A percentile compares a stretch with the other conserved stretches of the same genome.
Evolutionary conservation across 768 basidiomycete genomes (phyloP).

Genomic region (Trichaptum fuscoviolaceum): DNA sequence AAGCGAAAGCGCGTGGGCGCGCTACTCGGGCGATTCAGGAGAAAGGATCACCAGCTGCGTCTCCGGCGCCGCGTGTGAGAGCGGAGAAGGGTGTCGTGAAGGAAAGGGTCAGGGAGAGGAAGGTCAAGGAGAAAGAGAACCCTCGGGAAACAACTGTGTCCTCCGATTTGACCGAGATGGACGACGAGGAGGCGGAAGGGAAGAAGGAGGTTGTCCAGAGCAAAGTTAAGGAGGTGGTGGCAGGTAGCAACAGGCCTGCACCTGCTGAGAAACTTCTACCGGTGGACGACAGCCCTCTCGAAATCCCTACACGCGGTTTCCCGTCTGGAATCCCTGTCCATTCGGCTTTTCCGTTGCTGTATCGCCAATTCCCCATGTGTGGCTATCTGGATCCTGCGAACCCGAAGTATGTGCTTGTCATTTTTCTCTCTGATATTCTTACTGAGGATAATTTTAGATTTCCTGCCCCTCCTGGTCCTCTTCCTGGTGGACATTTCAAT

Average conservation of each 20-base stretch:
- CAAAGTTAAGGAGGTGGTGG: neutral
- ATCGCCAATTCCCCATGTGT: conserved; percentile 65
- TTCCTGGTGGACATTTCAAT: conserved; percentile 47
- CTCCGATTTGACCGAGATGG: neutral
- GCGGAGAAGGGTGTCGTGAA: neutral
- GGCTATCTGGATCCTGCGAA: conserved; percentile 42
- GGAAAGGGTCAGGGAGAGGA: neutral
- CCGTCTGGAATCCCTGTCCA: conserved; percentile 44
- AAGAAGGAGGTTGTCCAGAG: neutral
- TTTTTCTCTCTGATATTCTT: conserved; percentile 4
- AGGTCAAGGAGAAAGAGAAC: neutral
- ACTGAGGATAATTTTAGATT: conserved; percentile 4
- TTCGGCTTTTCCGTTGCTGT: conserved; percentile 53
- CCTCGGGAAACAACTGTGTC: neutral
- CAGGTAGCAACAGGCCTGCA: neutral
- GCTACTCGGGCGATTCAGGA: neutral
- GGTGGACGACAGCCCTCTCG: neutral
- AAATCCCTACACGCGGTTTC: conserved; percentile 23
- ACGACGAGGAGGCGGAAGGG: neutral
- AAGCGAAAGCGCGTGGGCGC: neutral
- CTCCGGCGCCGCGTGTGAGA: neutral
- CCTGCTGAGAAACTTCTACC: neutral
- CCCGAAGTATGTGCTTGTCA: conserved; percentile 29
- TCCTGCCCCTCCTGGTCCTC: conserved; percentile 1
- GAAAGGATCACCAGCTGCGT: neutral